These are phyloP conservation scores for Pseudocercospora eumusae DNA, from an alignment of 2,329 filamentous ascomycete species.

Conservation along the genomic window DNA sequence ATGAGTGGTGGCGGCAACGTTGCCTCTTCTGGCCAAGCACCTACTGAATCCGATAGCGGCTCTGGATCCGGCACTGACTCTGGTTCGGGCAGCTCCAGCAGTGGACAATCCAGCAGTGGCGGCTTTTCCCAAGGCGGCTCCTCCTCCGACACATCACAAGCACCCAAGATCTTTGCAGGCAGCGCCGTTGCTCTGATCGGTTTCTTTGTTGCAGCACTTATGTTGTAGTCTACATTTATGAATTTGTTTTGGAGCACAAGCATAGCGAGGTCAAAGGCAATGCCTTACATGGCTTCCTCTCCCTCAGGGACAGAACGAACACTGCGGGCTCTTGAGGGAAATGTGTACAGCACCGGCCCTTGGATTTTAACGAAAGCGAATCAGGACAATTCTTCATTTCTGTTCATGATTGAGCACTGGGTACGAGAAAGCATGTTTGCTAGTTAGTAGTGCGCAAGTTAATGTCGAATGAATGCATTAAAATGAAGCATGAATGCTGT, in stretches of 20 bases:
- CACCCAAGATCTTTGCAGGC: slow-evolving; percentile 39
- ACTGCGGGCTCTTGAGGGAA: slow-evolving; percentile 16
- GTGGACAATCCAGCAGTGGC: slow-evolving; percentile 27
- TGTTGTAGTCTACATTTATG: slow-evolving; percentile 32
- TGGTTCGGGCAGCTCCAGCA: slow-evolving; percentile 16
- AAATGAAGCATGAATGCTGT: not conserved
- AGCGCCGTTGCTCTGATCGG: slow-evolving; percentile 42
- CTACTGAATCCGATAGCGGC: slow-evolving; percentile 21
- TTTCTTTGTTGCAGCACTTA: slow-evolving; percentile 42
- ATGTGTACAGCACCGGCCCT: slow-evolving; percentile 25
- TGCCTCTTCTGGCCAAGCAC: slow-evolving; percentile 20
- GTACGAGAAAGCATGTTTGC: slow-evolving; percentile 14
- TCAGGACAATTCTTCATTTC: slow-evolving; percentile 16
- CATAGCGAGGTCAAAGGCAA: slow-evolving; percentile 1
- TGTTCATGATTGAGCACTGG: slow-evolving; percentile 20
- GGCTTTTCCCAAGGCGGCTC: slow-evolving; percentile 35
- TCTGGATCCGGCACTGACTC: slow-evolving; percentile 26
- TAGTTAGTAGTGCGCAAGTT: slow-evolving; percentile 13
- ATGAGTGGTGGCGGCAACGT: slow-evolving; percentile 48
- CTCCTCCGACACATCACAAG: slow-evolving; percentile 33
- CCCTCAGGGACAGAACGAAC: slow-evolving; percentile 17
- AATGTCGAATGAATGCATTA: slow-evolving; percentile 21
- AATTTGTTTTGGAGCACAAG: slow-evolving; percentile 1
- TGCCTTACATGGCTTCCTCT: slow-evolving; percentile 22
- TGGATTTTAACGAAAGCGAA: slow-evolving; percentile 15